A percentile compares a stretch with the other conserved stretches of the same genome.
Evolutionary conservation across 2,329 filamentous ascomycete species (phyloP).

Genomic region (Dactylellina parvicollis): DNA sequence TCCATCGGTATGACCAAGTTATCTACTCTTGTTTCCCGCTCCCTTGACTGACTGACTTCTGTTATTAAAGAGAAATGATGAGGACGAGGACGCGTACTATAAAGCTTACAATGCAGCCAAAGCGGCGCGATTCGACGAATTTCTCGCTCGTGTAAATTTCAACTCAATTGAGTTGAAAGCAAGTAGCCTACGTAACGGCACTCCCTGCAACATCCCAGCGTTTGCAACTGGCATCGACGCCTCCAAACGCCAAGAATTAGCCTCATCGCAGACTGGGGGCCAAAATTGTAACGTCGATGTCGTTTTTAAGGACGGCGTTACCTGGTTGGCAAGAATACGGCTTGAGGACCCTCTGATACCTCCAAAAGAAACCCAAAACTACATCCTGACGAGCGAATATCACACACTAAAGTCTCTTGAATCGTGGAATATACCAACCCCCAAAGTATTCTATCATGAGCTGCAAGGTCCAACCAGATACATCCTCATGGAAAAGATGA

Average conservation of each 20-base stretch:
- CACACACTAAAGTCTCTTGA: conserved; percentile 63
- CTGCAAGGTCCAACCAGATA: conserved; percentile 62
- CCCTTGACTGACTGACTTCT: not conserved
- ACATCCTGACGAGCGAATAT: conserved; percentile 62
- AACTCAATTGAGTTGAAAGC: conserved; percentile 17
- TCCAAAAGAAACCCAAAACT: conserved; percentile 58
- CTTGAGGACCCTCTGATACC: conserved; percentile 16
- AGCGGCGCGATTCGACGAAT: conserved; percentile 18
- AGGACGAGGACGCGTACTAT: not conserved
- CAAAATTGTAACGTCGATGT: conserved; percentile 27
- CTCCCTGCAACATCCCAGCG: conserved; percentile 14
- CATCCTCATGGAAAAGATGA: conserved; percentile 64
- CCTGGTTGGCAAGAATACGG: conserved; percentile 30
- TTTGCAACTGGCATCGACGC: not conserved
- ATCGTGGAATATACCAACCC: conserved; percentile 60
- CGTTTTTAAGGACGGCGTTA: conserved; percentile 29
- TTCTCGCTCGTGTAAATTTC: conserved; percentile 14
- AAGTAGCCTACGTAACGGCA: conserved; percentile 7
- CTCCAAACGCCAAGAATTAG: conserved; percentile 1
- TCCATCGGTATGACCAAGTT: conserved; percentile 8
- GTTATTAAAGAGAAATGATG: conserved; percentile 5
- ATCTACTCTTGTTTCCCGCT: not conserved
- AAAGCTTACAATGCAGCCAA: conserved; percentile 4
- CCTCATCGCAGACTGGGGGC: conserved; percentile 1
- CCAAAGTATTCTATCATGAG: conserved; percentile 60